These are phyloP conservation scores for Oxytropis ochrocephala DNA, from an alignment of 306 rosid species.

Conservation along the genomic window DNA sequence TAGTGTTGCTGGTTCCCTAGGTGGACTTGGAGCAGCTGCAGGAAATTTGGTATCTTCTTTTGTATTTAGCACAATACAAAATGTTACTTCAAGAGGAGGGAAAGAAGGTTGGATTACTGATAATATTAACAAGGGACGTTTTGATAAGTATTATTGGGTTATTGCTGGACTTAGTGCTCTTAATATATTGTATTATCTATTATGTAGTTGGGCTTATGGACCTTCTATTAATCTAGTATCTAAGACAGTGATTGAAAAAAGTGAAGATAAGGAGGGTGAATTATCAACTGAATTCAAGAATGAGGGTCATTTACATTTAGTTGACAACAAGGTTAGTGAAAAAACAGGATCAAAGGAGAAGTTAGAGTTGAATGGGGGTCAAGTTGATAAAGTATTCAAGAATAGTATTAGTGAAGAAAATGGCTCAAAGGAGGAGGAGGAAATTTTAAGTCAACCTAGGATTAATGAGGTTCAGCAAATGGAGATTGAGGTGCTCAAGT, in stretches of 20 bases:
- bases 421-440: constrained; percentile 20
- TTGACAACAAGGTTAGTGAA: no score
- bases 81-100: constrained; percentile 50
- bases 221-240: constrained; percentile 32
- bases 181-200: constrained; percentile 36
- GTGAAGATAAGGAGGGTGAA: constrained; percentile 15
- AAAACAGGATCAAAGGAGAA: no score
- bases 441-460: neutral
- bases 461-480: neutral
- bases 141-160: constrained; percentile 52
- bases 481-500: neutral
- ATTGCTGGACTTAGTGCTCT: constrained; percentile 34
- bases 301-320: no score
- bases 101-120: constrained; percentile 56
- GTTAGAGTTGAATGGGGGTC: no score
- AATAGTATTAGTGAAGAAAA: no score
- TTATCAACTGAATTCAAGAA: neutral
- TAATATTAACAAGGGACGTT: constrained; percentile 48
- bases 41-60: constrained; percentile 47
- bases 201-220: constrained; percentile 67
- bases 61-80: constrained; percentile 34
- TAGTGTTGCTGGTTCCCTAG: constrained; percentile 45
- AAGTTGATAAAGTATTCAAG: no score
- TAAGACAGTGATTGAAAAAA: neutral
- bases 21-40: constrained; percentile 47